phyloP scores from a whole-genome alignment of 306 rosid genomes.

The Macrotyloma uniflorum region DNA sequence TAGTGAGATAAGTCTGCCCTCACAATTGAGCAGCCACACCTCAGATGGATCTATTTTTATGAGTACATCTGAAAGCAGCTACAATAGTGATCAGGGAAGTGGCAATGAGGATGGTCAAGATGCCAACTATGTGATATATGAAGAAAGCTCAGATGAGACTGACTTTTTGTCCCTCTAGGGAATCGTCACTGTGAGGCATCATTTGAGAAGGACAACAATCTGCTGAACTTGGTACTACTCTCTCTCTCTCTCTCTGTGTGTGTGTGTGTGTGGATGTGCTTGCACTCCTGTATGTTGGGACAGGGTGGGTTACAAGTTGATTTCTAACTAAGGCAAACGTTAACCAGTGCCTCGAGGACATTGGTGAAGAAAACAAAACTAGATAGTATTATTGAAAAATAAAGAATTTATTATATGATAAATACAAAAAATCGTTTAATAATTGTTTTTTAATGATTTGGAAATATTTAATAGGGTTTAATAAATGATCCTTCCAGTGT shows the following conservation, averaged over 20 bases:
- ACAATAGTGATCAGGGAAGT: conserved; percentile 91
- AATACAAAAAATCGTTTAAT: background rate
- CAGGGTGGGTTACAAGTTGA: background rate
- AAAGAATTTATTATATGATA: background rate
- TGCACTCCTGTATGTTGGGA: background rate
- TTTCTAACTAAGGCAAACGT: conserved; percentile 28
- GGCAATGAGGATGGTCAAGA: conserved; percentile 93
- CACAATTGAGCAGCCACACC: conserved; percentile 69
- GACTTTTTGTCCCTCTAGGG: conserved; percentile 61
- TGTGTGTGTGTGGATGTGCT: too few species aligned
- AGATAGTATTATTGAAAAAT: background rate
- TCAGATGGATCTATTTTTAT: conserved; percentile 76
- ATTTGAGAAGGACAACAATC: conserved; percentile 42
- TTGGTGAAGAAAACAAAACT: background rate
- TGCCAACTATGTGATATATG: conserved; percentile 58
- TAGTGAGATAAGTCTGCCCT: conserved; percentile 71
- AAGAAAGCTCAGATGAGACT: conserved; percentile 91
- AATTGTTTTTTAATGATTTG: background rate
- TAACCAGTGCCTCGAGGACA: background rate
- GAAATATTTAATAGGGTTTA: background rate
- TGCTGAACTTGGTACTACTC: conserved; percentile 61
- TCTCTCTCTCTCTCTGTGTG: background rate
- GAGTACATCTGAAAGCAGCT: conserved; percentile 92
- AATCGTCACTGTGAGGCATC: conserved; percentile 27
- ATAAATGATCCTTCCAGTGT: background rate